Evolutionary conservation across 108 stramenopile genomes (phyloP).

Genomic region (Thalassiosira profunda): DNA sequence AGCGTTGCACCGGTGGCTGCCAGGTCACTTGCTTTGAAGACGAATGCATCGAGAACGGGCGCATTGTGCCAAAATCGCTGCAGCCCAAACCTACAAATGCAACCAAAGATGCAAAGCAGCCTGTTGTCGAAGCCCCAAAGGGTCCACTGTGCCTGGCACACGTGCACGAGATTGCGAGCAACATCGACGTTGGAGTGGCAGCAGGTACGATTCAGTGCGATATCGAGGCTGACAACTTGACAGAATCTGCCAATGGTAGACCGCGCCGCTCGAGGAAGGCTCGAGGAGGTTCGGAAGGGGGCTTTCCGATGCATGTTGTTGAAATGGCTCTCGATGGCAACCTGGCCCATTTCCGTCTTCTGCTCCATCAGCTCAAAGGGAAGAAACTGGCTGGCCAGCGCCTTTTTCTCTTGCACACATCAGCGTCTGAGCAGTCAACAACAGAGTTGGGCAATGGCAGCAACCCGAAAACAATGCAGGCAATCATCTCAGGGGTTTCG

Average conservation of each 20-base stretch:
- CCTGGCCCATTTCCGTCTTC: conserved; percentile 45
- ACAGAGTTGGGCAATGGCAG: conserved; percentile 13
- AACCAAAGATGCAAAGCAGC: not conserved
- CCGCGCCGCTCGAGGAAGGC: conserved; percentile 28
- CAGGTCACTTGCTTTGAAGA: not conserved
- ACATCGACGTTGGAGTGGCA: conserved; percentile 35
- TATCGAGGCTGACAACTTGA: not conserved
- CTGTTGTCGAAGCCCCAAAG: not conserved
- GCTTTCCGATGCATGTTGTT: conserved; percentile 15
- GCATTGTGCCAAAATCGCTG: not conserved
- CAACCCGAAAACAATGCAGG: conserved; percentile 5
- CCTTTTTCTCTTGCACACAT: conserved; percentile 20
- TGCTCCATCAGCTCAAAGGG: conserved; percentile 25
- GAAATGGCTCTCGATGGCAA: conserved; percentile 37
- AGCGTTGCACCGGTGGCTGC: conserved; percentile 3
- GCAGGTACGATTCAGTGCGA: conserved; percentile 21
- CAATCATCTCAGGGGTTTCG: not conserved
- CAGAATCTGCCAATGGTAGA: conserved; percentile 6
- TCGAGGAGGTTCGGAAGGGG: too few relatives aligned
- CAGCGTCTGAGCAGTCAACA: not conserved
- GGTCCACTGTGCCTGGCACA: conserved; percentile 10
- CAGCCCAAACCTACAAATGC: too few relatives aligned
- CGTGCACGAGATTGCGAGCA: conserved; percentile 44
- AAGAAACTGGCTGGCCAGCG: conserved; percentile 28
- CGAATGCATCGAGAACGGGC: not conserved